Evolutionary conservation across 257 asterid species (phyloP).

Genomic region (Ocimum tenuiflorum): DNA sequence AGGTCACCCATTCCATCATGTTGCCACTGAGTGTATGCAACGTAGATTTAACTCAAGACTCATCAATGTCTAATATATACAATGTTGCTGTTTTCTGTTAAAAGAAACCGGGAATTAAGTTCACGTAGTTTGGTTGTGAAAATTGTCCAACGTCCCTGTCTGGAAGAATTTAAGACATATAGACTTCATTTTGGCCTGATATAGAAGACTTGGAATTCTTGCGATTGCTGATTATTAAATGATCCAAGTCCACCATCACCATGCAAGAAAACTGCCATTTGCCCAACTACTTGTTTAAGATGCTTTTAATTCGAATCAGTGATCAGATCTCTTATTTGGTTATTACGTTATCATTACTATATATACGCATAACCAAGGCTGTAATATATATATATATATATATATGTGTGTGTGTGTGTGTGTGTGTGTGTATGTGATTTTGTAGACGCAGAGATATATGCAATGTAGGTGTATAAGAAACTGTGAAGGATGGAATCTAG

Average conservation of each 20-base stretch:
- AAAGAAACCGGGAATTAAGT: too few species aligned
- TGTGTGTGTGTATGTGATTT: too few species aligned
- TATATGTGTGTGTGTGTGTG: too few species aligned
- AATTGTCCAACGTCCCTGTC: conserved; percentile 7
- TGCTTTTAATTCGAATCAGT: neutral
- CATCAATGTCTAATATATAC: neutral
- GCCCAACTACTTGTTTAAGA: neutral
- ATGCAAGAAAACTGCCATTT: conserved; percentile 14
- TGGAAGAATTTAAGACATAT: conserved; percentile 6
- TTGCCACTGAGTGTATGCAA: too few species aligned
- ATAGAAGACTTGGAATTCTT: conserved; percentile 14
- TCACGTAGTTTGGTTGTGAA: neutral
- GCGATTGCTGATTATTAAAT: neutral
- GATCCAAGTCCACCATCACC: conserved; percentile 12
- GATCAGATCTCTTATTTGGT: neutral
- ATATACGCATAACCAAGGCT: too few species aligned
- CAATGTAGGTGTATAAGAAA: too few species aligned
- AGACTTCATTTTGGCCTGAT: neutral
- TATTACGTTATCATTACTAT: neutral
- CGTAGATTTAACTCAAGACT: too few species aligned
- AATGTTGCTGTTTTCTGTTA: too few species aligned
- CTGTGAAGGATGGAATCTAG: conserved; percentile 1
- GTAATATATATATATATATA: neutral
- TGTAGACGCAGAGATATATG: too few species aligned
- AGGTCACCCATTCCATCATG: too few species aligned